Percentiles rank a stretch among this genome's conserved stretches.
phyloP scores from a whole-genome alignment of 2,329 filamentous ascomycete species.

The Alternaria sp. region DNA sequence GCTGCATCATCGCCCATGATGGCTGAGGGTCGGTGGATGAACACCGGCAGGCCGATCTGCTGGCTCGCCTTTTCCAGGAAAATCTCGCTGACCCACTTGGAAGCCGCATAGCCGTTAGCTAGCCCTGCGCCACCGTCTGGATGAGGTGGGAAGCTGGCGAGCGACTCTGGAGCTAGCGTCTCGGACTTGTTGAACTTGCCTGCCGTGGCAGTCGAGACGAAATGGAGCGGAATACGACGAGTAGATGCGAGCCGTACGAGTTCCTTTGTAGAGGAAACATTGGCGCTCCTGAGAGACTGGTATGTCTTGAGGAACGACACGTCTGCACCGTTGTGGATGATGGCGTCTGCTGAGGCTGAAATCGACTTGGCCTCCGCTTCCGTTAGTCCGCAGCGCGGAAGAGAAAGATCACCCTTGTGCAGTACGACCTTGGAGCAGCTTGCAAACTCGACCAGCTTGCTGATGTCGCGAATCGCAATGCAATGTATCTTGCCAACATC shows the following conservation, averaged over 20 bases:
- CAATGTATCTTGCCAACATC: not conserved
- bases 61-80: not conserved
- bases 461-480: not conserved
- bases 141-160: not conserved
- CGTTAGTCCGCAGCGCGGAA: not conserved
- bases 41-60: not conserved
- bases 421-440: not conserved
- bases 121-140: not conserved
- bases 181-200: not conserved
- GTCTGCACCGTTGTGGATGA: not conserved
- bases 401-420: not conserved
- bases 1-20: not conserved
- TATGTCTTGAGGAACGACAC: not conserved
- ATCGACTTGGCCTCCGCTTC: not conserved
- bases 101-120: not conserved
- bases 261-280: not conserved
- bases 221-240: not conserved
- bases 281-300: not conserved
- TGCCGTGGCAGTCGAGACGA: not conserved
- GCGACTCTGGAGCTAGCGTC: not conserved
- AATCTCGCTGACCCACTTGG: not conserved
- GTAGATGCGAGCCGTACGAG: not conserved
- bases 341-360: not conserved
- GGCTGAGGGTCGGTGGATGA: not conserved
- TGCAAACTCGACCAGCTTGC: not conserved